Evolutionary conservation across 192 early-diverging fungal species (phyloP).

Genomic region (Umbelopsis ramanniana): DNA sequence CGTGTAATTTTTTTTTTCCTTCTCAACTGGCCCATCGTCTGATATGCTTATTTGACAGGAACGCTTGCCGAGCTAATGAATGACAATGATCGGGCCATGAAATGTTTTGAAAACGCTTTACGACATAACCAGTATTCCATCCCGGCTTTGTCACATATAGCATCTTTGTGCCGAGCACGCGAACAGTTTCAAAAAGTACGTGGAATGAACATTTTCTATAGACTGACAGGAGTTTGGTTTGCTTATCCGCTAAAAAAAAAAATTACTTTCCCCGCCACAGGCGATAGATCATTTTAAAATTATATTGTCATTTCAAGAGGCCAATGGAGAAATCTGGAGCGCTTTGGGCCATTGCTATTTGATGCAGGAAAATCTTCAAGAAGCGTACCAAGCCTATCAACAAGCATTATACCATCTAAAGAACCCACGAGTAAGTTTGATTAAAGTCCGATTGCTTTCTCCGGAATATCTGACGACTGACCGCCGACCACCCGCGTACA

Average conservation of each 20-base stretch:
- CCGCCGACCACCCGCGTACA: conserved; percentile 33
- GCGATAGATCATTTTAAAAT: conserved; percentile 94
- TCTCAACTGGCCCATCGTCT: neutral
- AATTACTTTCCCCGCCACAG: conserved; percentile 28
- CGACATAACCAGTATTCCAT: conserved; percentile 93
- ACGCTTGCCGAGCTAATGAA: conserved; percentile 52
- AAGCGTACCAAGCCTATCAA: conserved; percentile 96
- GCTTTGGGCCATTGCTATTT: conserved; percentile 93
- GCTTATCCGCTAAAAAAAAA: too few species aligned
- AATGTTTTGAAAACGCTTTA: conserved; percentile 87
- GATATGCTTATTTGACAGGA: conserved; percentile 18
- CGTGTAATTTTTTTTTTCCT: conserved; percentile 1
- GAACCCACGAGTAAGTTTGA: conserved; percentile 80
- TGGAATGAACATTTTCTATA: too few species aligned
- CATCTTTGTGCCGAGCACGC: conserved; percentile 78
- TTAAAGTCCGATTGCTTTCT: neutral
- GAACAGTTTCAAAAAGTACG: conserved; percentile 82
- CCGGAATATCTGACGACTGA: neutral
- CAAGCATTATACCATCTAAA: conserved; percentile 92
- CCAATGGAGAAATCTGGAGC: conserved; percentile 95
- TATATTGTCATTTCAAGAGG: conserved; percentile 79
- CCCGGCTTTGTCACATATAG: conserved; percentile 78
- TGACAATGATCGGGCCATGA: conserved; percentile 86
- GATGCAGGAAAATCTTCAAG: conserved; percentile 94
- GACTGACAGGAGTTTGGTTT: too few species aligned